phyloP scores from a whole-genome alignment of 1,284 basidiomycete species.

The Ceratobasidium sp. region DNA sequence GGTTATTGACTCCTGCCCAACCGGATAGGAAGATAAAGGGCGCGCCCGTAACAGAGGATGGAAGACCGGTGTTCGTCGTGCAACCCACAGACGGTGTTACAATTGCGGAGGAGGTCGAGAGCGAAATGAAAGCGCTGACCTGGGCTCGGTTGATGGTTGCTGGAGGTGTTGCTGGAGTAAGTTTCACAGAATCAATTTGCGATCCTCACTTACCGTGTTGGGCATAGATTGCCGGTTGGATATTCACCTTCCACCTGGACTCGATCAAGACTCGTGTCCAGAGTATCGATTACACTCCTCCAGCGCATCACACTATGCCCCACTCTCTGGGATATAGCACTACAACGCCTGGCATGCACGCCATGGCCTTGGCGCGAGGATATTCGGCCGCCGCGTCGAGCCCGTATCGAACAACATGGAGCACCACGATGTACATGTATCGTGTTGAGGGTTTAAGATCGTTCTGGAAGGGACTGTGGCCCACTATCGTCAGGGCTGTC shows the following conservation, averaged over 20 bases:
- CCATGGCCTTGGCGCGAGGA: slow-evolving; percentile 32
- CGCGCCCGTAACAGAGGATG: slow-evolving; percentile 35
- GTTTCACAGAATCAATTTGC: slow-evolving; percentile 50
- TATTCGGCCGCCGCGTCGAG: slow-evolving; percentile 39
- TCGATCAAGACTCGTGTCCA: slow-evolving; percentile 88
- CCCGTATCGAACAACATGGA: slow-evolving; percentile 63
- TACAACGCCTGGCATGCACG: slow-evolving; percentile 37
- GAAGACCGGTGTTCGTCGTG: slow-evolving; percentile 24
- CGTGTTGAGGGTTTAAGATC: slow-evolving; percentile 67
- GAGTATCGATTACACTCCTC: slow-evolving; percentile 47
- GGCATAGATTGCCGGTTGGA: slow-evolving; percentile 61
- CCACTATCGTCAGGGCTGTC: slow-evolving; percentile 73
- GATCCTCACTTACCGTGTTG: slow-evolving; percentile 41
- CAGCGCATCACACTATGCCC: slow-evolving; percentile 8
- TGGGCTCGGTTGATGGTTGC: slow-evolving; percentile 72
- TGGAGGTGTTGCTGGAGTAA: slow-evolving; percentile 74
- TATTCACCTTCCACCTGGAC: slow-evolving; percentile 81
- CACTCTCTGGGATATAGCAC: background rate
- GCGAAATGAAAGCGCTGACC: slow-evolving; percentile 54
- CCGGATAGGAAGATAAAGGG: slow-evolving; percentile 36
- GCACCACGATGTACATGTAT: slow-evolving; percentile 67
- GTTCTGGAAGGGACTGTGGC: slow-evolving; percentile 76
- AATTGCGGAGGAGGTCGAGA: slow-evolving; percentile 55
- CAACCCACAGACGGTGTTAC: slow-evolving; percentile 44
- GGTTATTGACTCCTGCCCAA: slow-evolving; percentile 56